Evolutionary conservation across 2,329 filamentous ascomycete genomes (phyloP), one percentile per base, ranked within the genome.

Genomic region (Tolypocladium sp.): DNA sequence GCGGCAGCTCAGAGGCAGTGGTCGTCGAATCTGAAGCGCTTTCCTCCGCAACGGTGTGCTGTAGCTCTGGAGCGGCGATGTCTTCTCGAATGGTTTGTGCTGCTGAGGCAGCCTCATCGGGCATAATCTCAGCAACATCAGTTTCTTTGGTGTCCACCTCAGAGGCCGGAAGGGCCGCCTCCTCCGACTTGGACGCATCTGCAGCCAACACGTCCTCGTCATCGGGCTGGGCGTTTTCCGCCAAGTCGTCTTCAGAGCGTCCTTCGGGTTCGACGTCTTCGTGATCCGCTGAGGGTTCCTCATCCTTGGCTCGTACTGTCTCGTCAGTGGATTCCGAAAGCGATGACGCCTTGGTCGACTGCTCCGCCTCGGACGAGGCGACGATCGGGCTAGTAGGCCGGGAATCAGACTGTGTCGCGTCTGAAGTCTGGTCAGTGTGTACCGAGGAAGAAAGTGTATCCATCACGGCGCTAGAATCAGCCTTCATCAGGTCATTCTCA

Each of bases 321-420:
- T 85, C 83, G 60, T 86, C 81, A 2, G 84, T 86, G 2, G 81
- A 82, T 61, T 86, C 85, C 7, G 84, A 87, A 12, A 87, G 68
- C 0, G 85, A 87, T 0, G 84, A 87, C 4, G 85, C 84, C 64
- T 82, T 83, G 8, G 85, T 87, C 3, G 84, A 87, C 56, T 81
- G 78, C 17, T 78, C 82, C 44, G 79, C 73, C 60, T 86, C 83
- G 7, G 82, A 86, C 20, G 76, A 77, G 25, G 73, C 73, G 52
- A 78, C 77, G 27, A 79, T 68, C 0, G 84, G 83, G 17, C 84
- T 86, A 13, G 79, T 70, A 5, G 84, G 82, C 57, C 81, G 81
- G 2, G 84, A 87, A 67, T 86, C 83, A 27, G 77, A 77, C 58
- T 76, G 76, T 3, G 79, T 77, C 54, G 79, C 71, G 37, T 79